These are phyloP conservation scores for Monosporascus sp. DNA, from an alignment of 2,329 filamentous ascomycete genomes.

Conservation along the genomic window DNA sequence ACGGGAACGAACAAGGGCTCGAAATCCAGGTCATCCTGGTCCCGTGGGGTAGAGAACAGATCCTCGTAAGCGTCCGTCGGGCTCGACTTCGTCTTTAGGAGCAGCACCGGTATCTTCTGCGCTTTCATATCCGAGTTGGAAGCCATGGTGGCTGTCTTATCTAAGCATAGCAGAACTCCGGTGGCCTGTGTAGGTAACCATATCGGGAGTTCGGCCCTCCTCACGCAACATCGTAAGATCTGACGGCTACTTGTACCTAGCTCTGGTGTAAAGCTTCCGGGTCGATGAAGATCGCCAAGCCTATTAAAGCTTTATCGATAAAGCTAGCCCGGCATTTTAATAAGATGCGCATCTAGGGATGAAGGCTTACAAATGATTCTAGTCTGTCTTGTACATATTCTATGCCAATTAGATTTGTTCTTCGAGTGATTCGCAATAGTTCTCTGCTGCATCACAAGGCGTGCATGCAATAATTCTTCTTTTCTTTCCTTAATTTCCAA, in stretches of 20 bases:
- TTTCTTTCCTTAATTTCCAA: conserved; percentile 3
- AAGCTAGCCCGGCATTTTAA: not conserved
- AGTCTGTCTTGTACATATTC: not conserved
- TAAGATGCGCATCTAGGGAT: not conserved
- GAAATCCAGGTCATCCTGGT: conserved; percentile 38
- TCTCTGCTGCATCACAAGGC: not conserved
- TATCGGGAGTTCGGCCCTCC: too few species aligned
- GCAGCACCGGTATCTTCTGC: conserved; percentile 50
- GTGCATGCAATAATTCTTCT: conserved; percentile 1
- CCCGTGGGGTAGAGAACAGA: conserved; percentile 46
- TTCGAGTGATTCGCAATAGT: not conserved
- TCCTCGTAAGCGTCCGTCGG: conserved; percentile 70
- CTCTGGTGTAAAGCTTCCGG: too few species aligned
- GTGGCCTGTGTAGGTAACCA: too few species aligned
- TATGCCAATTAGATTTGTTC: not conserved
- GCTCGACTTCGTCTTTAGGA: conserved; percentile 72
- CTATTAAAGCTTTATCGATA: conserved; percentile 27
- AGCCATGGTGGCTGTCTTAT: conserved; percentile 9
- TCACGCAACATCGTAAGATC: too few species aligned
- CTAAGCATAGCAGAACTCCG: not conserved
- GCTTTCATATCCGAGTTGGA: conserved; percentile 4
- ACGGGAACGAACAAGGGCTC: conserved; percentile 70
- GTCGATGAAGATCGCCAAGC: not conserved
- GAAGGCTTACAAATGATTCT: not conserved
- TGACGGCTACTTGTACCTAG: too few species aligned